A percentile compares a stretch with the other conserved stretches of the same genome.
phyloP scores from a whole-genome alignment of 495 filamentous ascomycete genomes.

The Tuber microsphaerosporum region DNA sequence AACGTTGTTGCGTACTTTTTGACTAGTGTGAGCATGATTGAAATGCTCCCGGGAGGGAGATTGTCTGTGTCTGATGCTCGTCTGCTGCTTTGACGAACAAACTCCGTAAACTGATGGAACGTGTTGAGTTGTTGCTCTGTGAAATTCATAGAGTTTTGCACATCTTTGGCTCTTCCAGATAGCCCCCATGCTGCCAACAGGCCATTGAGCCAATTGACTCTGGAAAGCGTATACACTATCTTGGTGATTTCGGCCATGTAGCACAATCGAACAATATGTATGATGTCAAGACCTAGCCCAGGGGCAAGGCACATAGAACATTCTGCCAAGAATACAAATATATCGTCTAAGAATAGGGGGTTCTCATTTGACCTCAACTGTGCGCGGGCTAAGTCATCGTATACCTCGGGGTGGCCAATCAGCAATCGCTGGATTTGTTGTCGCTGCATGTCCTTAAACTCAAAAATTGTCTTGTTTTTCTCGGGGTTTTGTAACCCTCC shows the following conservation, averaged over 20 bases:
- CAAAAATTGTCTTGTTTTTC: constrained; percentile 55
- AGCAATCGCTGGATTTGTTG: constrained; percentile 75
- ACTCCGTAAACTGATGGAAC: constrained; percentile 17
- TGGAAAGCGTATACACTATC: constrained; percentile 47
- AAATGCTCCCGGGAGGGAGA: constrained; percentile 19
- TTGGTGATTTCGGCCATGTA: constrained; percentile 88
- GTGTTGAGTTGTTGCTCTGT: constrained; percentile 35
- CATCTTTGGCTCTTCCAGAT: constrained; percentile 5
- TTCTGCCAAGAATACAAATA: constrained; percentile 80
- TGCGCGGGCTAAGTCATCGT: constrained; percentile 22
- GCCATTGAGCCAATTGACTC: constrained; percentile 16
- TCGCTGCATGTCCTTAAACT: constrained; percentile 63
- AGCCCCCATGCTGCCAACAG: constrained; percentile 39
- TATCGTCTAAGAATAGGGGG: constrained; percentile 68
- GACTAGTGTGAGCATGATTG: constrained; percentile 51
- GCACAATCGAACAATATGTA: constrained; percentile 78
- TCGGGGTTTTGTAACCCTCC: constrained; percentile 58
- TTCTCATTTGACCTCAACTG: constrained; percentile 43
- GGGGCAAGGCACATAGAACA: constrained; percentile 63
- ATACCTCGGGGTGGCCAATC: constrained; percentile 45
- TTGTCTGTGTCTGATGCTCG: background rate
- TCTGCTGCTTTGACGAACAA: background rate
- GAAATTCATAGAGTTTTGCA: constrained; percentile 12
- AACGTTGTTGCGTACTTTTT: constrained; percentile 82
- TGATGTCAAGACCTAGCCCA: constrained; percentile 64